Conservation (phyloP, 495 filamentous ascomycete species). For the Talaromyces borbonicus region DNA sequence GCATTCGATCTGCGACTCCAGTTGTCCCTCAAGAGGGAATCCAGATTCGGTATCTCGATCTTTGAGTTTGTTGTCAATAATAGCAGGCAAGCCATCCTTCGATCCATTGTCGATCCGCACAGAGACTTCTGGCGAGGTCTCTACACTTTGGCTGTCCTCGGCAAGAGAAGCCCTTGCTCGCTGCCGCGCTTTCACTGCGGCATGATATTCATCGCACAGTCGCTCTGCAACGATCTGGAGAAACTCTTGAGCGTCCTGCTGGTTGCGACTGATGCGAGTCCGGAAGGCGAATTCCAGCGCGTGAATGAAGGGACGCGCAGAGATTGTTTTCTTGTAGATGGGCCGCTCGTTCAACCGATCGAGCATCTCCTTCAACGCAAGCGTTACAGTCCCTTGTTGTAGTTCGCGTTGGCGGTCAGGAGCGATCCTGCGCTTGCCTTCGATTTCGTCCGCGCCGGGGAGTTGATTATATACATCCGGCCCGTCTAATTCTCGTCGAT, state of each 20-base stretch:
- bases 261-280: constrained; percentile 80
- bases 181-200: constrained; percentile 59
- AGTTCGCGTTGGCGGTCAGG: constrained; percentile 62
- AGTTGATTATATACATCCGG: constrained; percentile 56
- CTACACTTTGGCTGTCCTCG: constrained; percentile 13
- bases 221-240: constrained; percentile 87
- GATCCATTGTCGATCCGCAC: constrained; percentile 36
- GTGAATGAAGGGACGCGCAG: constrained; percentile 66
- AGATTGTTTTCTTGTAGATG: constrained; percentile 89
- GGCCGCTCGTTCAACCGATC: constrained; percentile 91
- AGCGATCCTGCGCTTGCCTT: constrained; percentile 25
- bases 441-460: constrained; percentile 33
- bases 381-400: constrained; percentile 72
- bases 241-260: constrained; percentile 99
- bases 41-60: constrained; percentile 52
- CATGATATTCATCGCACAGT: constrained; percentile 87
- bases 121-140: constrained; percentile 18
- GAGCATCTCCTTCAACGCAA: constrained; percentile 82
- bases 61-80: constrained; percentile 34
- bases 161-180: constrained; percentile 13
- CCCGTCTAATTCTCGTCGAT: constrained; percentile 70
- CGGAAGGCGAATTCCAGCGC: constrained; percentile 78
- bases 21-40: constrained; percentile 76
- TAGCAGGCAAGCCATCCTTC: constrained; percentile 28
- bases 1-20: constrained; percentile 91